A percentile compares a stretch with the other conserved stretches of the same genome.
These are phyloP conservation scores for Oryza brachyantha DNA, from an alignment of 176 grass and related monocot genomes.

Conservation along the genomic window DNA sequence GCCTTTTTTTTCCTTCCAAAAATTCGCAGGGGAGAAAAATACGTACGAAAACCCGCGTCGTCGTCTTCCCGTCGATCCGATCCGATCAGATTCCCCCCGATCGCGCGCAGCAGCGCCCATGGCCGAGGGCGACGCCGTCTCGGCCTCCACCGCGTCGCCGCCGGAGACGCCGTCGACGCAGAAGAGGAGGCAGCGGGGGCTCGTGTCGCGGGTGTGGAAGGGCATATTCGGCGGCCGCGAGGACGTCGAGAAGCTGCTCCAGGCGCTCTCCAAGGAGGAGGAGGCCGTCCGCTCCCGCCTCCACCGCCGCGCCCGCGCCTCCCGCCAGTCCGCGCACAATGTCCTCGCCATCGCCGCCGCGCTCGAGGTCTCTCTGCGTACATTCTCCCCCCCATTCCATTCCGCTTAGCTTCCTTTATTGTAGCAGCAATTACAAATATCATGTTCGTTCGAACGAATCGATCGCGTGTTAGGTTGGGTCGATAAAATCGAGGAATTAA, in stretches of 20 bases:
- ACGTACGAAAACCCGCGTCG: neutral
- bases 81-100: neutral
- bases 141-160: conserved; percentile 21
- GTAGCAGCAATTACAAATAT: neutral
- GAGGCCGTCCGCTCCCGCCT: conserved; percentile 59
- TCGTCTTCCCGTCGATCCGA: neutral
- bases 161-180: conserved; percentile 29
- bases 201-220: conserved; percentile 72
- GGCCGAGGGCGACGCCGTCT: conserved; percentile 45
- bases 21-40: neutral
- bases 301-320: conserved; percentile 60
- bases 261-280: conserved; percentile 85
- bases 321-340: conserved; percentile 59
- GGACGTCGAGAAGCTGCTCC: conserved; percentile 84
- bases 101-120: conserved; percentile 23
- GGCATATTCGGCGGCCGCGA: conserved; percentile 69
- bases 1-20: neutral
- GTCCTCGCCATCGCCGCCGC: conserved; percentile 56
- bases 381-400: neutral
- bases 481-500: neutral
- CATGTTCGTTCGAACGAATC: neutral
- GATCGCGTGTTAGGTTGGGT: neutral
- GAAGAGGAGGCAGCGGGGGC: conserved; percentile 40
- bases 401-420: neutral
- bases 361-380: conserved; percentile 55